Base-by-base conservation (phyloP, 768 basidiomycete genomes). In the Mycena amicta region DNA sequence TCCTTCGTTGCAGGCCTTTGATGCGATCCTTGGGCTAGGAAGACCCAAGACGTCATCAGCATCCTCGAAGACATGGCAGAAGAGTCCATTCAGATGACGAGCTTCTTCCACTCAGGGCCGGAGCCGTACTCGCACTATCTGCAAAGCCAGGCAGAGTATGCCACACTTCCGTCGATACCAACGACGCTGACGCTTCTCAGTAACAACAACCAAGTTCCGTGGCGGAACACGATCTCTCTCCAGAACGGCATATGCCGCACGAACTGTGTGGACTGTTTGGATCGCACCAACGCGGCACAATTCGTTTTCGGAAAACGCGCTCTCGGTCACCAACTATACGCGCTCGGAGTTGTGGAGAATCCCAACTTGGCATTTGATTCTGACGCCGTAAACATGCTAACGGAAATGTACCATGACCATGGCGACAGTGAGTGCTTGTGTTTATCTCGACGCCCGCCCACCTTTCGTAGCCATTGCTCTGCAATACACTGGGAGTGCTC, bases 331-430 rank as follows among this genome's bases (percentile, higher is more conserved):
- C 97, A 99, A 70, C 80, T 99, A 6, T 93, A 96, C 70, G 95
- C 95, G 0, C 84, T 99, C 3, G 97, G 97, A 0, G 81, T 98
- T 16, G 87, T 97, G 6, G 86, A 89, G 20, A 86, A 78, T 56
- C 95, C 96, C 0, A 87, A 93, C 67, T 77, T 99, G 33, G 83
- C 87, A 0, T 96, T 96, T 68, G 94, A 96, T 67, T 93, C 91
- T 11, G 95, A 96, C 71, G 95, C 93, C 1, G 91, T 95, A 39
- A 94, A 95, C 70, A 95, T 98, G 85, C 69, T 99, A 64, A 98
- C 95, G 3, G 94, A 97, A 75, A 98, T 99, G 95, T 98, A 95
- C 71, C 94, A 96, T 69, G 94, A 97, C 71, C 95, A 97, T 64
- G 94, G 94, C 1, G 94, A 97, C 68, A 95, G 93, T 94, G 68